These are phyloP conservation scores for Elasticomyces elasticus DNA, from an alignment of 495 filamentous ascomycete species.

Conservation along the genomic window DNA sequence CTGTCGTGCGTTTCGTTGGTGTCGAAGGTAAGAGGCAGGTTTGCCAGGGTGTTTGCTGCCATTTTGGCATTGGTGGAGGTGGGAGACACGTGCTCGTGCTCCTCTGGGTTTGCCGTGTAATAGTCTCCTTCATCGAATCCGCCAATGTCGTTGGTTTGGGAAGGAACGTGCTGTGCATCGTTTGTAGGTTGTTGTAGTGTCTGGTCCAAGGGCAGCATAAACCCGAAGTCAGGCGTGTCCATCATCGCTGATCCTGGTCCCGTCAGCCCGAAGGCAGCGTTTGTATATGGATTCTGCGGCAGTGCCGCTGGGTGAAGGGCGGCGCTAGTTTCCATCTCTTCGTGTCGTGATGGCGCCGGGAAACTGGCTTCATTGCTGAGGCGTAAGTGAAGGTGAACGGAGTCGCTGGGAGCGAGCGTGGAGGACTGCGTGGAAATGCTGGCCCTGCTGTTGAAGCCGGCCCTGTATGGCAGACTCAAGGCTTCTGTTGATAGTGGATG, in stretches of 20 bases:
- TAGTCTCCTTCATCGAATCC: neutral
- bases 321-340: conserved; percentile 19
- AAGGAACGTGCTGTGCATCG: neutral
- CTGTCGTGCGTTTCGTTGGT: neutral
- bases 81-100: conserved; percentile 2
- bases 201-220: neutral
- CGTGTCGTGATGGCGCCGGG: conserved; percentile 2
- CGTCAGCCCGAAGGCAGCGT: neutral
- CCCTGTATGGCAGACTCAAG: too few relatives aligned
- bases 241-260: neutral
- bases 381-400: too few relatives aligned
- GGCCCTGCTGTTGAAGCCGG: too few relatives aligned
- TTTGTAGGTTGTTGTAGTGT: neutral
- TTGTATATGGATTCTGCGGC: conserved; percentile 7
- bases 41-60: conserved; percentile 7
- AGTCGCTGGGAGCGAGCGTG: neutral
- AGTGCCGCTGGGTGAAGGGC: conserved; percentile 7
- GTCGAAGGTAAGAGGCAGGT: neutral
- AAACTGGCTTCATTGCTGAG: conserved; percentile 16
- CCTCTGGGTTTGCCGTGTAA: conserved; percentile 2
- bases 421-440: neutral
- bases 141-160: conserved; percentile 1
- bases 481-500: neutral
- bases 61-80: neutral
- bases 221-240: neutral